A percentile compares a stretch with the other conserved stretches of the same genome.
Evolutionary conservation across 225 moss, liverwort and hornwort species (phyloP).

Genomic region (Rhytidiadelphus loreus): DNA sequence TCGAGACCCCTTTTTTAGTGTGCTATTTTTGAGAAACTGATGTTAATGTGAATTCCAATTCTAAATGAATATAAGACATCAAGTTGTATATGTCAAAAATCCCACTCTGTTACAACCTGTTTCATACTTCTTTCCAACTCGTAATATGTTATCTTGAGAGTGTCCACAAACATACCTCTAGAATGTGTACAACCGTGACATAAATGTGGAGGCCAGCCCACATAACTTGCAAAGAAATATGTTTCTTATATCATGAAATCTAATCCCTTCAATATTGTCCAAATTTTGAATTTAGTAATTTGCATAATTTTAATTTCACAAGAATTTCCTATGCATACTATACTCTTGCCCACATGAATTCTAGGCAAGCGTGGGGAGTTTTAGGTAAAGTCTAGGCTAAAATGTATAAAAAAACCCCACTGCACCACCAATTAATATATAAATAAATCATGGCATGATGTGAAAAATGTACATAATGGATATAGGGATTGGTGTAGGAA

Average conservation of each 20-base stretch:
- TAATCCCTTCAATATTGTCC: not conserved
- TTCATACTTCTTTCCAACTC: not conserved
- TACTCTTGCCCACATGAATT: not conserved
- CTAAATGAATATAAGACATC: not conserved
- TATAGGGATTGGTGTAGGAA: no score
- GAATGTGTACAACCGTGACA: no score
- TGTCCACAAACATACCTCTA: no score
- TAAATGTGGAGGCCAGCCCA: no score
- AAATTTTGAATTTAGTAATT: not conserved
- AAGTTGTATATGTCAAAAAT: not conserved
- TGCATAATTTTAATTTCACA: not conserved
- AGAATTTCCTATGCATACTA: no score
- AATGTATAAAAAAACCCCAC: no score
- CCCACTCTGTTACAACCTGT: no score
- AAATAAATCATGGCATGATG: no score
- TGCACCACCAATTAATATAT: no score
- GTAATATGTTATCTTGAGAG: no score
- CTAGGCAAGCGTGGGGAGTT: not conserved
- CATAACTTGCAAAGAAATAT: not conserved
- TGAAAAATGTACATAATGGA: no score
- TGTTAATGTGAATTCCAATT: not conserved
- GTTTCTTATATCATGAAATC: not conserved
- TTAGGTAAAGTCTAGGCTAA: not conserved
- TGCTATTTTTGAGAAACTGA: not conserved
- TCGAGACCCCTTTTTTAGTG: fast-evolving